Base-by-base conservation (phyloP, 2,329 filamentous ascomycete genomes). In the Colletotrichum camelliae region DNA sequence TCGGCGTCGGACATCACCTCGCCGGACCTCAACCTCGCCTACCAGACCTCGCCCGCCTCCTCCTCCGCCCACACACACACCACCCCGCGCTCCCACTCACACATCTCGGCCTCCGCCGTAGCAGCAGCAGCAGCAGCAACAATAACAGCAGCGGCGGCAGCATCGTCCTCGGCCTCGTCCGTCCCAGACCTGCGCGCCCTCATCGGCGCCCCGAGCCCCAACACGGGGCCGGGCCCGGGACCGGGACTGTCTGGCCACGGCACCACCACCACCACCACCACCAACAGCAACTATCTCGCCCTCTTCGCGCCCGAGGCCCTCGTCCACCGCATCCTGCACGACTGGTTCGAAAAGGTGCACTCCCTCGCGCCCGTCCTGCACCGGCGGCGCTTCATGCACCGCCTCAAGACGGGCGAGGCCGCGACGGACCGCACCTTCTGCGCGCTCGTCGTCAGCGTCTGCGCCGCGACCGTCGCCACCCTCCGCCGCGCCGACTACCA, bases 281-380 rank as follows among this genome's bases (percentile, higher is more conserved):
- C 48, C 39, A n/a, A n/a, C n/a, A 7, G 39, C 64, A 60, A 73
- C 64, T 37, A 69, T 24, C 74, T 77, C 15, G 39, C 70, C 43
- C 31, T 66, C 55, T 77, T 77, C 62, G 76, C 76, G 15, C 58
- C 76, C 7, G 66, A 67, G 18, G 64, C 31, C 62, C 67, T 70
- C 24, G 35, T 81, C 35, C 61, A 52, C 18, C 73, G 75, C 21
- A 77, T 85, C 2, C 78, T 85, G 6, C 64, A 79, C 57, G 80
- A 84, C 67, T 85, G 83, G 83, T 85, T 85, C 79, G 77, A 81
- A n/a, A 77, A 81, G 64, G 80, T 85, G 43, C 83, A 85, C 77
- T 79, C 84, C 5, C 72, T 85, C 5, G 80, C 81, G 8, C 84
- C 84, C 2, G 79, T 84, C 12, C 76, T 85, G 15, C 80, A 83